phyloP scores from a whole-genome alignment of 139 green algal genomes.

The Chlorella sp. region DNA sequence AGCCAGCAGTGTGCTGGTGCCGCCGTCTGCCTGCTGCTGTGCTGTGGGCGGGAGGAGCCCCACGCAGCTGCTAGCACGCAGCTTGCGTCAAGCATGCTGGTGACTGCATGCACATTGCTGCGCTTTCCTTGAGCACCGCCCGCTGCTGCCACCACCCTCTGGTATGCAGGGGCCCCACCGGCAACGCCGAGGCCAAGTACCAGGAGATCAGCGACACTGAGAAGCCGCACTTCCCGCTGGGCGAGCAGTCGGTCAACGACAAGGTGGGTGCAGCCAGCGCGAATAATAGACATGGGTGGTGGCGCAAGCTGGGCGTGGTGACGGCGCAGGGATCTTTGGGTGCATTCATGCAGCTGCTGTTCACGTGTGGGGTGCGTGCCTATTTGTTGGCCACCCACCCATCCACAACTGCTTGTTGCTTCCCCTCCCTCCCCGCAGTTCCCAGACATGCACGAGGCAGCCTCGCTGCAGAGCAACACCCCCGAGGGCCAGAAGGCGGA shows the following conservation, averaged over 20 bases:
- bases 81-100: no score
- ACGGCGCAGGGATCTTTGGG: not conserved
- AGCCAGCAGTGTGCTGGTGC: no score
- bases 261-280: not conserved
- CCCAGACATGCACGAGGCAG: conserved; percentile 24
- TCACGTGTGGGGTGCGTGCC: not conserved
- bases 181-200: conserved; percentile 39
- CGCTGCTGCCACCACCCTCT: no score
- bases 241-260: conserved; percentile 25
- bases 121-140: no score
- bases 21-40: no score
- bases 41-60: no score
- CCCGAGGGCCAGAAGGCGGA: not conserved
- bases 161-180: not conserved
- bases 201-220: conserved; percentile 23
- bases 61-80: no score
- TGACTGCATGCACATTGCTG: no score
- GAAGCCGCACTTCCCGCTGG: conserved; percentile 15
- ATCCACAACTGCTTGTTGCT: no score
- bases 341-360: not conserved
- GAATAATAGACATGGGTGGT: no score
- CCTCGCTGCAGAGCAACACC: conserved; percentile 8
- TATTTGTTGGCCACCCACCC: not conserved
- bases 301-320: not conserved
- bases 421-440: not conserved